Evolutionary conservation across 1,284 basidiomycete genomes (phyloP).

Genomic region (Trametes hirsuta): DNA sequence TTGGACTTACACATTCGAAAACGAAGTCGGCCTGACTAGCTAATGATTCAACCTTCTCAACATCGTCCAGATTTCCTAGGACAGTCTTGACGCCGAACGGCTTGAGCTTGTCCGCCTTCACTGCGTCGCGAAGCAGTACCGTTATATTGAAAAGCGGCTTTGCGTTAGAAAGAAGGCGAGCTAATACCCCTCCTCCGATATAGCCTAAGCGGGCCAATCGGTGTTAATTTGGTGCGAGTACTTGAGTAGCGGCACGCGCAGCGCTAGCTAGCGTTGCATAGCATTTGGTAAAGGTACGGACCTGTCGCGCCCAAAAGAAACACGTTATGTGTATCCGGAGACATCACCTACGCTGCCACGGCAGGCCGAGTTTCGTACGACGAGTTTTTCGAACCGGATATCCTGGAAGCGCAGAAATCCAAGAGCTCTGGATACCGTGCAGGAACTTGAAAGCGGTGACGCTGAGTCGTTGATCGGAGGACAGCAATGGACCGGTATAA

Average conservation of each 20-base stretch:
- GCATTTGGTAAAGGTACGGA: not conserved
- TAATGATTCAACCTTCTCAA: conserved; percentile 12
- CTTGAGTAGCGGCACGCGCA: too few relatives aligned
- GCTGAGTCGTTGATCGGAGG: too few relatives aligned
- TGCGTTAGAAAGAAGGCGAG: conserved; percentile 16
- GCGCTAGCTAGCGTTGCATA: too few relatives aligned
- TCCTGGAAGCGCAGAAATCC: not conserved
- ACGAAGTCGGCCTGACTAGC: conserved; percentile 26
- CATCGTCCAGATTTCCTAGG: conserved; percentile 25
- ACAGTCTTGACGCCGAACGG: conserved; percentile 30
- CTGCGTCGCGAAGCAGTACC: conserved; percentile 16
- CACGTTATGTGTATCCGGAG: not conserved
- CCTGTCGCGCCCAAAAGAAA: conserved; percentile 11
- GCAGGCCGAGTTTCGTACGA: too few relatives aligned
- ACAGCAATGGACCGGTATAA: too few relatives aligned
- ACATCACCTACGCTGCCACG: not conserved
- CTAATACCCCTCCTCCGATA: conserved; percentile 22
- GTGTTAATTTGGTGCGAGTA: too few relatives aligned
- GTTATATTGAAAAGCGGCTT: conserved; percentile 20
- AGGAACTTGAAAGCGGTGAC: too few relatives aligned
- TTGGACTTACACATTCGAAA: conserved; percentile 22
- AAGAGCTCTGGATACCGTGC: too few relatives aligned
- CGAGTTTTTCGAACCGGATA: too few relatives aligned
- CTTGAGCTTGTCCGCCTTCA: conserved; percentile 22
- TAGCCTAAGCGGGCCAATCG: conserved; percentile 13